These are phyloP conservation scores for Golubevia sp. DNA, from an alignment of 1,284 basidiomycete species.

Conservation along the genomic window DNA sequence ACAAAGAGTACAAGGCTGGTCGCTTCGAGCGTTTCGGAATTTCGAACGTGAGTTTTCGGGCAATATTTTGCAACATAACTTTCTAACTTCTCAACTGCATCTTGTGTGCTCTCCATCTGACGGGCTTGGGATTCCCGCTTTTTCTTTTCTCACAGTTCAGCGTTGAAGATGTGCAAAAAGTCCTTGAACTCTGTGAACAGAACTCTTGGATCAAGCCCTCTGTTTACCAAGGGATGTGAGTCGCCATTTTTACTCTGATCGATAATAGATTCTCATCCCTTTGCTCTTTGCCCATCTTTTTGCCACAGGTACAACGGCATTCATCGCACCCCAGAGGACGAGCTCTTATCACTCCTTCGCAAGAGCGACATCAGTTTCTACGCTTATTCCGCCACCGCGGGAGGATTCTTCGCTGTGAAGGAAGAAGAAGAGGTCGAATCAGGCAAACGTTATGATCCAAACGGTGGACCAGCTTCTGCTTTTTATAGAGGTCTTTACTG, in stretches of 20 bases:
- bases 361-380: conserved; percentile 35
- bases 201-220: conserved; percentile 22
- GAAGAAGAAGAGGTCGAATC: conserved; percentile 4
- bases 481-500: conserved; percentile 33
- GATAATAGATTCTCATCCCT: conserved; percentile 26
- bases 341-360: conserved; percentile 33
- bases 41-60: conserved; percentile 16
- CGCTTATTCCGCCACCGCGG: conserved; percentile 30
- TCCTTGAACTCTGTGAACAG: conserved; percentile 17
- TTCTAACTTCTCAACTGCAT: too few species aligned
- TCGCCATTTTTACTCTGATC: too few species aligned
- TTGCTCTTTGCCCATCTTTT: background rate
- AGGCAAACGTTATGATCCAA: conserved; percentile 32
- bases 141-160: conserved; percentile 8
- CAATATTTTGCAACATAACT: too few species aligned
- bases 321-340: conserved; percentile 23
- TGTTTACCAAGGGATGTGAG: conserved; percentile 38
- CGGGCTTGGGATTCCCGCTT: too few species aligned
- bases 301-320: conserved; percentile 27
- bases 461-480: conserved; percentile 2
- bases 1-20: conserved; percentile 23
- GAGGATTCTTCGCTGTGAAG: conserved; percentile 30
- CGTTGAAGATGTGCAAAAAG: conserved; percentile 28
- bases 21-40: conserved; percentile 38
- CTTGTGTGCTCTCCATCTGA: too few species aligned